Percentiles rank a stretch among this genome's conserved stretches.
phyloP scores from a whole-genome alignment of 2,329 filamentous ascomycete species.

The Talaromyces piceae region DNA sequence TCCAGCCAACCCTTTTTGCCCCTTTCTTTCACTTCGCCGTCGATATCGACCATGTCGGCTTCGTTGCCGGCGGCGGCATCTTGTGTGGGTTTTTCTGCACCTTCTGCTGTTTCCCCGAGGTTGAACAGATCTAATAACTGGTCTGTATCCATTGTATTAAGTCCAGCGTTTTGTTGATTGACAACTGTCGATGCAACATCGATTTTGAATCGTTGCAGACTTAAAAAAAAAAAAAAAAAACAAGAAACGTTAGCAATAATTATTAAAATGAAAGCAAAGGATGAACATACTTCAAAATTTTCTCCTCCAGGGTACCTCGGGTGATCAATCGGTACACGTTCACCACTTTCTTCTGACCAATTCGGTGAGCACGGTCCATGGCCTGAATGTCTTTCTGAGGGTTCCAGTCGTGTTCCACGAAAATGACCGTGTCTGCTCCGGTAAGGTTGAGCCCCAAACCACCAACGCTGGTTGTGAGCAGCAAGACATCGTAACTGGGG shows the following conservation, averaged over 20 bases:
- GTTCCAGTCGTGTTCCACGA: conserved; percentile 99
- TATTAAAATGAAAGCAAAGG: background rate
- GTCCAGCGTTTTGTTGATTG: conserved; percentile 94
- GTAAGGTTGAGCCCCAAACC: conserved; percentile 92
- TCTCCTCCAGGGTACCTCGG: conserved; percentile 91
- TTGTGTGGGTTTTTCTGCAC: conserved; percentile 50
- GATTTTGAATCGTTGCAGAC: conserved; percentile 97
- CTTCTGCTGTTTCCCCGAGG: conserved; percentile 61
- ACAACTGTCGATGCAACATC: conserved; percentile 97
- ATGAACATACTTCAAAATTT: conserved; percentile 69
- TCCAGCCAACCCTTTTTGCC: conserved; percentile 96
- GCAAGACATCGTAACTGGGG: conserved; percentile 87
- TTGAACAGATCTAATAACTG: conserved; percentile 97
- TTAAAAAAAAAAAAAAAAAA: conserved; percentile 36
- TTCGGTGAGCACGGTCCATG: conserved; percentile 97
- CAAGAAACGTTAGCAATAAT: conserved; percentile 3
- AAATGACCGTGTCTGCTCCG: conserved; percentile 96
- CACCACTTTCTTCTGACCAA: conserved; percentile 99
- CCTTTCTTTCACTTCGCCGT: conserved; percentile 85
- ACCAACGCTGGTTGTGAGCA: conserved; percentile 91
- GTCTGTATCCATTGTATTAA: conserved; percentile 95
- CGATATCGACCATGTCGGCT: conserved; percentile 80
- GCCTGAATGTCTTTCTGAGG: conserved; percentile 97
- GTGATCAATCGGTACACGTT: conserved; percentile 98
- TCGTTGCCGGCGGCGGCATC: conserved; percentile 51